A percentile compares a stretch with the other conserved stretches of the same genome.
Conservation (phyloP, 805 yeast genomes). For the Barnettozyma wickerhamii region DNA sequence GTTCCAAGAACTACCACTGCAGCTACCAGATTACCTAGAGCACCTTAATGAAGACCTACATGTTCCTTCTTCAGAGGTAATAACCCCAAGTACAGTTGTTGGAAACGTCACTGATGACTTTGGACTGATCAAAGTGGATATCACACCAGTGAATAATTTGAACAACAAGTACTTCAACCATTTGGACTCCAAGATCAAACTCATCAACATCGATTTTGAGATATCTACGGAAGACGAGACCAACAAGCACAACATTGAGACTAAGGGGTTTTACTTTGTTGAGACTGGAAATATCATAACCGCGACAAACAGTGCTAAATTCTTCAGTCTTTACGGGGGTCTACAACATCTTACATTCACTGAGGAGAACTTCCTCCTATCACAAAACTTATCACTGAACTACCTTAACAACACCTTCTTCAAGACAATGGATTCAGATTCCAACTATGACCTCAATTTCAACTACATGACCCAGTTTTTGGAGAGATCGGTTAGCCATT, state of each 20-base stretch:
- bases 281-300: slow-evolving; percentile 59
- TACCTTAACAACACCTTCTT: slow-evolving; percentile 38
- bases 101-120: slow-evolving; percentile 32
- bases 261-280: slow-evolving; percentile 65
- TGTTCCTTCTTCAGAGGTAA: slow-evolving; percentile 8
- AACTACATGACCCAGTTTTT: slow-evolving; percentile 22
- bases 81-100: neutral
- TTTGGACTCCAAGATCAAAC: slow-evolving; percentile 34
- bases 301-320: slow-evolving; percentile 58
- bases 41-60: slow-evolving; percentile 14
- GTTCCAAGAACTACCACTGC: slow-evolving; percentile 17
- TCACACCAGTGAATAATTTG: slow-evolving; percentile 17
- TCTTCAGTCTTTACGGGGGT: slow-evolving; percentile 55
- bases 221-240: slow-evolving; percentile 42
- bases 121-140: slow-evolving; percentile 26
- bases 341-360: slow-evolving; percentile 49
- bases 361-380: slow-evolving; percentile 37
- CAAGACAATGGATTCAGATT: slow-evolving; percentile 8
- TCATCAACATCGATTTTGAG: slow-evolving; percentile 31
- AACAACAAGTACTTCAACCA: slow-evolving; percentile 27
- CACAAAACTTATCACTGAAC: slow-evolving; percentile 41
- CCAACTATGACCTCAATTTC: slow-evolving; percentile 22
- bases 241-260: slow-evolving; percentile 43
- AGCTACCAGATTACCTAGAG: slow-evolving; percentile 19
- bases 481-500: slow-evolving; percentile 37